These are phyloP conservation scores for Silene vulgaris DNA, from an alignment of 179 eudicot genomes.

Conservation along the genomic window DNA sequence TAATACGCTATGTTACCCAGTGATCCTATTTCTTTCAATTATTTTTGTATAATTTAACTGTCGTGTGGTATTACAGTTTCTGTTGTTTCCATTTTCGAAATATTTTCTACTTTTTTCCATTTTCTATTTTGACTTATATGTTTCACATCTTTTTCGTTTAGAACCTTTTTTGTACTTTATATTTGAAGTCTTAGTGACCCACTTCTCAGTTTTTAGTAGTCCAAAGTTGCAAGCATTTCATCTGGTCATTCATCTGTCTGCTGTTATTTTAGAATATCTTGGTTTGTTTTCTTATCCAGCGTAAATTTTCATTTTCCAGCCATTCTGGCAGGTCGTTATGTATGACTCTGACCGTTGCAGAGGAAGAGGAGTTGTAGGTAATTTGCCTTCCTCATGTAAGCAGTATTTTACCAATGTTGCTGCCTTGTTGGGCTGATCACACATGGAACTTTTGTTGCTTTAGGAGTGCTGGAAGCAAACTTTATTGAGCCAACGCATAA, in stretches of 20 bases:
- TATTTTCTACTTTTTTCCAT: too few species aligned
- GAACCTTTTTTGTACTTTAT: too few species aligned
- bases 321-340: constrained; percentile 79
- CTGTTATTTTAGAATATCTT: neutral
- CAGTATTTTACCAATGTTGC: neutral
- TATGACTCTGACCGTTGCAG: constrained; percentile 36
- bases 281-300: constrained; percentile 13
- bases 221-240: neutral
- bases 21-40: too few species aligned
- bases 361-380: constrained; percentile 96
- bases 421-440: neutral
- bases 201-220: neutral
- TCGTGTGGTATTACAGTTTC: too few species aligned
- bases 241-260: neutral
- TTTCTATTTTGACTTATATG: too few species aligned
- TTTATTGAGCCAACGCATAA: constrained; percentile 87
- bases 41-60: too few species aligned
- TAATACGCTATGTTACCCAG: too few species aligned
- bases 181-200: neutral
- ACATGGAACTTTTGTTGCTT: neutral
- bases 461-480: constrained; percentile 86
- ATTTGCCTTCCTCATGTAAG: constrained; percentile 20
- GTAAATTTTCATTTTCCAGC: constrained; percentile 47
- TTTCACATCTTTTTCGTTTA: too few species aligned
- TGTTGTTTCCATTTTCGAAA: too few species aligned